Evolutionary conservation across 2,329 filamentous ascomycete species (phyloP).

Genomic region (Neurospora sp.): DNA sequence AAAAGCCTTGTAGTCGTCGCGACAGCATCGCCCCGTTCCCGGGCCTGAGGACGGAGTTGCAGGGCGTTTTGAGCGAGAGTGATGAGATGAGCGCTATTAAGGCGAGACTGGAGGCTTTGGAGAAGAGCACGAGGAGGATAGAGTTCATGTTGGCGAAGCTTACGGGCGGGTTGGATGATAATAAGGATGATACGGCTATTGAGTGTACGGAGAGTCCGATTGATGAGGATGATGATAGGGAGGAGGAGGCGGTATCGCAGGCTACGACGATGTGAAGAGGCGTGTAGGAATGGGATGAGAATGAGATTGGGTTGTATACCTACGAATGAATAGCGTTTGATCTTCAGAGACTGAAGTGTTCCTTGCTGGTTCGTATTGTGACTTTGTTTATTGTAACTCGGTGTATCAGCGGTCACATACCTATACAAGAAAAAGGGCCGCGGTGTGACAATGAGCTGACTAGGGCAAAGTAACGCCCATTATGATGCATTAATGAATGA

Average conservation of each 20-base stretch:
- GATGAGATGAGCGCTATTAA: slow-evolving; percentile 35
- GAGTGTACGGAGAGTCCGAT: background rate
- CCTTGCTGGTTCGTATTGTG: background rate
- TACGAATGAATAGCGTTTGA: background rate
- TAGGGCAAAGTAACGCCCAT: background rate
- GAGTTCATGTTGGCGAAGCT: slow-evolving; percentile 22
- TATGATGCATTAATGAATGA: background rate
- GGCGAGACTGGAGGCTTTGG: slow-evolving; percentile 37
- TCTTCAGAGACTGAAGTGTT: background rate
- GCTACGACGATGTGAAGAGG: background rate
- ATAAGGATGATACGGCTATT: background rate
- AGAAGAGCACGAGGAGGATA: slow-evolving; percentile 34
- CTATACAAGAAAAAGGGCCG: background rate
- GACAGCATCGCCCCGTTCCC: slow-evolving; percentile 48
- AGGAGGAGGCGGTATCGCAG: background rate
- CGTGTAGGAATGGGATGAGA: background rate
- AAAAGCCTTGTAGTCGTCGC: slow-evolving; percentile 28
- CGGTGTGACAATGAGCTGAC: background rate
- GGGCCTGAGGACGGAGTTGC: slow-evolving; percentile 39
- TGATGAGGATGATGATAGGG: slow-evolving; percentile 9
- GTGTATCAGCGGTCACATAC: background rate
- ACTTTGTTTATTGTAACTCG: background rate
- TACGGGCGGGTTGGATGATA: slow-evolving; percentile 7
- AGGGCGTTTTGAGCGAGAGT: slow-evolving; percentile 36
- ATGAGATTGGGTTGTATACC: background rate